Percentiles rank a stretch among this genome's conserved stretches.
Conservation (phyloP, 1,139 yeast species). For the Arxiozyma slooffiae region DNA sequence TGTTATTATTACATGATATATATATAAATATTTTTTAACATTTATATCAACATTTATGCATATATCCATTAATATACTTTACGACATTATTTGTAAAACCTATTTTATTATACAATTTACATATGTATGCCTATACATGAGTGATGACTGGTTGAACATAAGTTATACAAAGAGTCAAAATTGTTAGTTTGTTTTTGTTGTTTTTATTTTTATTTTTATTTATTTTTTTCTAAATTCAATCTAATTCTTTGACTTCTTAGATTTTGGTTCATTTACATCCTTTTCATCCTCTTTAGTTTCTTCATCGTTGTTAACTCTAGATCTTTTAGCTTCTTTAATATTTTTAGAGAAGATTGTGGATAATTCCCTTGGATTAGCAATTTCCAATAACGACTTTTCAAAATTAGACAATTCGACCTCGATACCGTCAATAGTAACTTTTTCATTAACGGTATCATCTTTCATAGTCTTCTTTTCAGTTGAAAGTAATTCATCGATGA, state of each 20-base stretch:
- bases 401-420: slow-evolving; percentile 46
- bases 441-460: slow-evolving; percentile 30
- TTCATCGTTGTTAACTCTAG: slow-evolving; percentile 17
- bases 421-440: slow-evolving; percentile 33
- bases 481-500: slow-evolving; percentile 39
- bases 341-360: slow-evolving; percentile 33
- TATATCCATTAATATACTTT: no score
- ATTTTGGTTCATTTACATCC: slow-evolving; percentile 15
- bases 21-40: no score
- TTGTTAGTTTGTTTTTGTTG: background rate
- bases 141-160: background rate
- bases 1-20: background rate
- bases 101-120: background rate
- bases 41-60: no score
- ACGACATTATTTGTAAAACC: background rate
- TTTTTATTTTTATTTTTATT: background rate
- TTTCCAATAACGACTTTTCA: slow-evolving; percentile 71
- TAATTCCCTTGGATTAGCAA: slow-evolving; percentile 57
- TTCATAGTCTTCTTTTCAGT: slow-evolving; percentile 21
- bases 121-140: background rate
- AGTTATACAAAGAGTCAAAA: background rate
- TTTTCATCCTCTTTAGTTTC: slow-evolving; percentile 11
- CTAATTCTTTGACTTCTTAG: slow-evolving; percentile 14
- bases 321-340: slow-evolving; percentile 30
- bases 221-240: background rate